These are phyloP conservation scores for Pythium aphanidermatum DNA, from an alignment of 352 stramenopile genomes.

Conservation along the genomic window DNA sequence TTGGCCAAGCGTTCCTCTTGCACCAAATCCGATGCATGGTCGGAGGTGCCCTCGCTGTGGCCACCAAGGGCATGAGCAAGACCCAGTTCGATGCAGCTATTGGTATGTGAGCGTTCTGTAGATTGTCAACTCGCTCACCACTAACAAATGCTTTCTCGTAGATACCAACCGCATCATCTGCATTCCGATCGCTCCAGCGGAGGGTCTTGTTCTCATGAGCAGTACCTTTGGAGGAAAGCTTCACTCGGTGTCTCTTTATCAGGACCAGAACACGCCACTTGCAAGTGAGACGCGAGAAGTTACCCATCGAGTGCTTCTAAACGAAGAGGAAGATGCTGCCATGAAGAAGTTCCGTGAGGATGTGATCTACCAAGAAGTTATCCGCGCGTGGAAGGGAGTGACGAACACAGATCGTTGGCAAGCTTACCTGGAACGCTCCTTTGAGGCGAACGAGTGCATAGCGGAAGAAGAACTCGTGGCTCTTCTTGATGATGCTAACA, in stretches of 20 bases:
- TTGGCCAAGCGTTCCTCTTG: slow-evolving; percentile 78
- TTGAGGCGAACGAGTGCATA: slow-evolving; percentile 40
- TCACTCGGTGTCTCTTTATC: slow-evolving; percentile 67
- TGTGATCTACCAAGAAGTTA: slow-evolving; percentile 70
- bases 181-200: slow-evolving; percentile 82
- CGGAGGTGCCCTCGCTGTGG: slow-evolving; percentile 75
- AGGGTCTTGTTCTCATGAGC: slow-evolving; percentile 83
- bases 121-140: slow-evolving; percentile 5
- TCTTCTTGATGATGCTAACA: slow-evolving; percentile 31
- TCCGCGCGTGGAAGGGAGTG: slow-evolving; percentile 40
- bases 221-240: slow-evolving; percentile 78
- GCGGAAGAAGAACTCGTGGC: slow-evolving; percentile 31
- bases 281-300: slow-evolving; percentile 47
- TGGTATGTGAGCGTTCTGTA: slow-evolving; percentile 41
- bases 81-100: slow-evolving; percentile 68
- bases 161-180: slow-evolving; percentile 74
- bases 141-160: slow-evolving; percentile 19
- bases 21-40: slow-evolving; percentile 92
- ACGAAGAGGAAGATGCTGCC: slow-evolving; percentile 32
- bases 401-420: slow-evolving; percentile 49
- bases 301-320: slow-evolving; percentile 55
- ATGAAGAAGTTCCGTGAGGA: slow-evolving; percentile 66
- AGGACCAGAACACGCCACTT: slow-evolving; percentile 59
- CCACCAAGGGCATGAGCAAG: slow-evolving; percentile 60
- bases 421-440: slow-evolving; percentile 49